A percentile compares a stretch with the other conserved stretches of the same genome.
phyloP scores from a whole-genome alignment of 2,329 filamentous ascomycete genomes.

The Rutstroemia sp. region DNA sequence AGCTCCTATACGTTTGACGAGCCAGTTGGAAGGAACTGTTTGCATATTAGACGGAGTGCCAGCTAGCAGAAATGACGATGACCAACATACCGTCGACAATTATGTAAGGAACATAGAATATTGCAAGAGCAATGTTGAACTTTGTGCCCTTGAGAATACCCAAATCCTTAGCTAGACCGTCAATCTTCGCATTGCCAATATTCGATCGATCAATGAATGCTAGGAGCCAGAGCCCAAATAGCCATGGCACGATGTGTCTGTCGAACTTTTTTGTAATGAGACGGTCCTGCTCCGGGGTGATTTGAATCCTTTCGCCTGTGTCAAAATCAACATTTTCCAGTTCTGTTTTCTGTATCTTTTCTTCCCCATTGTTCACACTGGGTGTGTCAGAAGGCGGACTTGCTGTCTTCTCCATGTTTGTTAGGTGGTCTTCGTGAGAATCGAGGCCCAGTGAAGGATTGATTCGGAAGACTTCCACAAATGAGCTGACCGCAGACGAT shows the following conservation, averaged over 20 bases:
- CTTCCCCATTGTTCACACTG: background rate
- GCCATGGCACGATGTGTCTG: constrained; percentile 3
- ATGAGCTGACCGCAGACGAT: too few relatives aligned
- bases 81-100: constrained; percentile 38
- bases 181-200: constrained; percentile 47
- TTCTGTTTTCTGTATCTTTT: background rate
- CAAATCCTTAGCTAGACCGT: constrained; percentile 54
- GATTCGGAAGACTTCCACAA: too few relatives aligned
- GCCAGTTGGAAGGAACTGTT: constrained; percentile 43
- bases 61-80: background rate
- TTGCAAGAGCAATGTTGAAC: constrained; percentile 53
- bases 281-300: background rate
- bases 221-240: constrained; percentile 6
- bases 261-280: constrained; percentile 7
- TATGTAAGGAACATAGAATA: constrained; percentile 57
- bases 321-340: background rate
- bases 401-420: background rate
- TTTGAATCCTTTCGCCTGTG: background rate
- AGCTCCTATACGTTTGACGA: constrained; percentile 21
- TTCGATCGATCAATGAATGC: constrained; percentile 8
- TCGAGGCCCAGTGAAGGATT: too few relatives aligned
- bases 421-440: too few relatives aligned
- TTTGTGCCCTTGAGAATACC: constrained; percentile 36
- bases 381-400: background rate
- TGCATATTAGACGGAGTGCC: constrained; percentile 31